A percentile compares a stretch with the other conserved stretches of the same genome.
These are phyloP conservation scores for Camelina sativa DNA, from an alignment of 345 rosid genomes.

Conservation along the genomic window DNA sequence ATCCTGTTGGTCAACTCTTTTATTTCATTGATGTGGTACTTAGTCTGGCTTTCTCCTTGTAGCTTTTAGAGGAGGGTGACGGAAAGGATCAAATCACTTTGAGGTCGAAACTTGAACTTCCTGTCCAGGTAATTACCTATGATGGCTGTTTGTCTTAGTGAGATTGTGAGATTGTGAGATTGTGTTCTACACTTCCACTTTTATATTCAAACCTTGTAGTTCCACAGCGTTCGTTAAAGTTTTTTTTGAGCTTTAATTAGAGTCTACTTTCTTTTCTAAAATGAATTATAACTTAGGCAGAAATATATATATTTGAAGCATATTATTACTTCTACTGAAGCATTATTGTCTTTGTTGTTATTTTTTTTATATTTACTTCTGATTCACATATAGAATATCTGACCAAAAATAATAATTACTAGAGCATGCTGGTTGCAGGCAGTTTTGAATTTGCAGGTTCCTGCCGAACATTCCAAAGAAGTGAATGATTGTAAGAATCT, in stretches of 20 bases:
- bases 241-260: background rate
- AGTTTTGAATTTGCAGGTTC: constrained; percentile 92
- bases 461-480: constrained; percentile 96
- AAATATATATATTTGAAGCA: background rate
- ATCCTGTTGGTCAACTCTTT: constrained; percentile 15
- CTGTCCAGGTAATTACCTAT: constrained; percentile 74
- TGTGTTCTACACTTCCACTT: constrained; percentile 6
- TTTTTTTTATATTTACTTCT: background rate
- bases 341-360: constrained; percentile 13
- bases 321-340: constrained; percentile 18
- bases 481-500: constrained; percentile 92
- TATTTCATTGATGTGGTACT: constrained; percentile 38
- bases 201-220: constrained; percentile 22
- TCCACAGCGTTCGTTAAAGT: background rate
- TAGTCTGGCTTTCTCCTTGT: constrained; percentile 31
- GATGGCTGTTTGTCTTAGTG: constrained; percentile 21
- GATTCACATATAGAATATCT: constrained; percentile 9
- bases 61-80: constrained; percentile 91
- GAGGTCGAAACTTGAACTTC: constrained; percentile 98
- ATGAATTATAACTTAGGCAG: background rate
- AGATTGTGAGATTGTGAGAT: constrained; percentile 24
- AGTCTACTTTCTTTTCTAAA: constrained; percentile 26
- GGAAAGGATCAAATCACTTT: constrained; percentile 80
- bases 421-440: constrained; percentile 68
- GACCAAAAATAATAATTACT: background rate